A percentile compares a stretch with the other conserved stretches of the same genome.
Conservation (phyloP, 257 asterid species). For the Solanum pimpinellifolium region DNA sequence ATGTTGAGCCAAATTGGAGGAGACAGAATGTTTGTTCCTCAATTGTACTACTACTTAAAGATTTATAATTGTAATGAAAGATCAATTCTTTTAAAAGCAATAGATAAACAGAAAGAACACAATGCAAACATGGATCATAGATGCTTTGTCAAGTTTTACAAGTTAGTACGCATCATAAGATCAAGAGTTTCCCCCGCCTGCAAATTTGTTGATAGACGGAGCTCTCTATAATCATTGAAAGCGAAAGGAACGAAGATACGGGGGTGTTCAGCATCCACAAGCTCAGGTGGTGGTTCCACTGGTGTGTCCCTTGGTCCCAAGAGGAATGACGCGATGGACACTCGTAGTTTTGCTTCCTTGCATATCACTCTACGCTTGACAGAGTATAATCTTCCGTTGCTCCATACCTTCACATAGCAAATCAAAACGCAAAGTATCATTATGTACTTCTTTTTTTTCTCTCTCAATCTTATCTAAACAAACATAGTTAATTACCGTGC, state of each 20-base stretch:
- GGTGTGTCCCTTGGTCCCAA: slow-evolving; percentile 16
- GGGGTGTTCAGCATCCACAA: slow-evolving; percentile 13
- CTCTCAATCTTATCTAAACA: neutral
- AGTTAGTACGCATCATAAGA: neutral
- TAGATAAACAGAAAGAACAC: neutral
- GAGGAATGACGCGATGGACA: slow-evolving; percentile 21
- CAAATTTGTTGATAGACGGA: slow-evolving; percentile 8
- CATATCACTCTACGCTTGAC: slow-evolving; percentile 26
- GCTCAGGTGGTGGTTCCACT: slow-evolving; percentile 14
- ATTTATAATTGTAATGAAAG: neutral
- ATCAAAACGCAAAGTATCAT: neutral
- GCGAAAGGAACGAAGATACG: slow-evolving; percentile 12
- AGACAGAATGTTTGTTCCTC: neutral
- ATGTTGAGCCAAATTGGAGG: too few species aligned
- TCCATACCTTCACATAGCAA: slow-evolving; percentile 16
- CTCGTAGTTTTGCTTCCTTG: slow-evolving; percentile 10
- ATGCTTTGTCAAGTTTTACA: neutral
- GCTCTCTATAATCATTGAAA: slow-evolving; percentile 13
- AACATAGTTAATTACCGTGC: slow-evolving; percentile 13
- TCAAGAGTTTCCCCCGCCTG: slow-evolving; percentile 24
- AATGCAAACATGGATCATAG: neutral
- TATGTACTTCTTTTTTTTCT: neutral
- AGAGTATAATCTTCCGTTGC: slow-evolving; percentile 23
- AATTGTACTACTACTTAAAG: neutral
- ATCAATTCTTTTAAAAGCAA: neutral